Evolutionary conservation across 2,329 filamentous ascomycete genomes (phyloP).

Genomic region (Aspergillus brunneoviolaceus): DNA sequence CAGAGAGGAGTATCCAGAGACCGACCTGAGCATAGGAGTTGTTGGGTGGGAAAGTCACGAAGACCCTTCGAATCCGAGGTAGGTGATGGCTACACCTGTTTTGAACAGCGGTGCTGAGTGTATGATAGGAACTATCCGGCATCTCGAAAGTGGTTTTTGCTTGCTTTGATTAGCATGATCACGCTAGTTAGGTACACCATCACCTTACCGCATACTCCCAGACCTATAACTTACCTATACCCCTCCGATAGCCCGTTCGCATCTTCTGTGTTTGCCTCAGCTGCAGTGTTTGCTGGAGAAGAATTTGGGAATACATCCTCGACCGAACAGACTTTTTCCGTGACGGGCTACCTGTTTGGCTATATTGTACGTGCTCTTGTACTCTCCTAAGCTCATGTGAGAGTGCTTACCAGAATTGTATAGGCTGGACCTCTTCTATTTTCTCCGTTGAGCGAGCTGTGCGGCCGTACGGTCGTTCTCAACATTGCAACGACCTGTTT

Average conservation of each 20-base stretch:
- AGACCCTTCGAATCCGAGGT: slow-evolving; percentile 5
- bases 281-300: slow-evolving; percentile 1
- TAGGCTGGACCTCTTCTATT: slow-evolving; percentile 13
- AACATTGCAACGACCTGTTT: slow-evolving; percentile 10
- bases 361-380: slow-evolving; percentile 9
- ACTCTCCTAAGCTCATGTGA: background rate
- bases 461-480: slow-evolving; percentile 10
- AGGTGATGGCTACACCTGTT: background rate
- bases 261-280: slow-evolving; percentile 15
- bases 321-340: slow-evolving; percentile 5
- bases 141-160: slow-evolving; percentile 13
- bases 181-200: slow-evolving; percentile 13
- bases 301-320: slow-evolving; percentile 11
- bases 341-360: slow-evolving; percentile 14
- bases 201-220: background rate
- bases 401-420: background rate
- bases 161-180: slow-evolving; percentile 11
- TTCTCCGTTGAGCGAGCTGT: slow-evolving; percentile 12
- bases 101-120: background rate
- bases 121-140: slow-evolving; percentile 9
- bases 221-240: background rate
- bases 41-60: slow-evolving; percentile 4
- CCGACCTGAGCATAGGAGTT: background rate
- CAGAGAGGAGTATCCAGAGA: background rate
- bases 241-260: slow-evolving; percentile 11